Evolutionary conservation across 2,329 filamentous ascomycete species (phyloP).

Genomic region (Colletotrichum chrysophilum): DNA sequence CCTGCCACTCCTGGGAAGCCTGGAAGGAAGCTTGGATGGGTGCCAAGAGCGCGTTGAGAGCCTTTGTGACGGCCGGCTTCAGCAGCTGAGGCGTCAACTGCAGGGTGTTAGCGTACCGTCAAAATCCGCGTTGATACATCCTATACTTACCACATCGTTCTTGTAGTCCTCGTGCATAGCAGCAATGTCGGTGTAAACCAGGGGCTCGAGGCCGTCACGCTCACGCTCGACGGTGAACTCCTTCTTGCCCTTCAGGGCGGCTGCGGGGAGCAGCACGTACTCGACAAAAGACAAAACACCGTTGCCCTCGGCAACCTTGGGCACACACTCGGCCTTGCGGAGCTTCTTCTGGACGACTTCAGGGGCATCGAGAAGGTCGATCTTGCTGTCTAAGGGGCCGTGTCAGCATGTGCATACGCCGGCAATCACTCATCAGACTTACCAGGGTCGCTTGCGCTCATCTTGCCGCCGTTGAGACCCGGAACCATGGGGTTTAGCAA

Average conservation of each 20-base stretch:
- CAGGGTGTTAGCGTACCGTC: constrained; percentile 18
- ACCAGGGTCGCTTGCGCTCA: constrained; percentile 78
- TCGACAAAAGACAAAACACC: constrained; percentile 88
- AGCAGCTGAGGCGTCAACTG: constrained; percentile 82
- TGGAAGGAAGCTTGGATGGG: constrained; percentile 81
- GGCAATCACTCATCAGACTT: neutral
- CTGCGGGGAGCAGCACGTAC: constrained; percentile 81
- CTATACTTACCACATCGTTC: constrained; percentile 62
- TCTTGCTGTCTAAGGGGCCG: constrained; percentile 74
- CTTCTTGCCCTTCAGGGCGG: constrained; percentile 60
- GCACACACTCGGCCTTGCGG: constrained; percentile 81
- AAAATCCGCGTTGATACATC: neutral
- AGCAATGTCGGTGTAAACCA: constrained; percentile 79
- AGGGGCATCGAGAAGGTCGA: constrained; percentile 85
- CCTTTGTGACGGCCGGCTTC: constrained; percentile 82
- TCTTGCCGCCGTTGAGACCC: constrained; percentile 84
- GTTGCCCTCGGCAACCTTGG: constrained; percentile 81
- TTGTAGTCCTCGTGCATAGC: constrained; percentile 81
- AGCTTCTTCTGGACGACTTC: constrained; percentile 83
- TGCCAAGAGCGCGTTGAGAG: constrained; percentile 73
- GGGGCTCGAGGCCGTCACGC: constrained; percentile 70
- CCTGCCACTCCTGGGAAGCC: constrained; percentile 78
- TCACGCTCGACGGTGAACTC: constrained; percentile 73
- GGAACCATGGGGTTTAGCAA: constrained; percentile 90
- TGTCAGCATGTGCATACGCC: neutral